A percentile compares a stretch with the other conserved stretches of the same genome.
Conservation (phyloP, 257 asterid species). For the Nicotiana undulata region DNA sequence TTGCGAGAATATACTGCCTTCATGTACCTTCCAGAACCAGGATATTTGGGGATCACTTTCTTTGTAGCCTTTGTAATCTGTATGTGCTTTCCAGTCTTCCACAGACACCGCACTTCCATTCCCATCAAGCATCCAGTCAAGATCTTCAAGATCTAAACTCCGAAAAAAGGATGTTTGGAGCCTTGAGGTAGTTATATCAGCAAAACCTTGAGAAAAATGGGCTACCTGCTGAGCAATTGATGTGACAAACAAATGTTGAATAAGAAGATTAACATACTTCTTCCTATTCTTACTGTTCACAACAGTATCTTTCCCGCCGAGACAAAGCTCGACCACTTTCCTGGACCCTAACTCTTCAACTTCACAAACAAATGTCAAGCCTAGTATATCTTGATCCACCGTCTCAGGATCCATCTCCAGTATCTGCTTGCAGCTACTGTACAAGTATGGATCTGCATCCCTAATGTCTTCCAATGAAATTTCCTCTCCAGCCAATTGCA, state of each 20-base stretch:
- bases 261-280: slow-evolving; percentile 35
- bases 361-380: not conserved
- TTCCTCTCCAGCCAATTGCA: not conserved
- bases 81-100: not conserved
- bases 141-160: slow-evolving; percentile 64
- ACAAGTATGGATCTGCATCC: not conserved
- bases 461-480: not conserved
- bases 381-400: slow-evolving; percentile 69
- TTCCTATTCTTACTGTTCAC: slow-evolving; percentile 70
- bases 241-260: slow-evolving; percentile 32
- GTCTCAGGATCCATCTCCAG: slow-evolving; percentile 44
- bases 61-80: not conserved
- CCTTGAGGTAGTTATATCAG: slow-evolving; percentile 29
- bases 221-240: slow-evolving; percentile 50
- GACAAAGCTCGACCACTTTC: slow-evolving; percentile 59
- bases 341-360: slow-evolving; percentile 33
- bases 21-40: slow-evolving; percentile 92
- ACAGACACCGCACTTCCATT: not conserved
- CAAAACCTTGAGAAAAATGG: slow-evolving; percentile 57
- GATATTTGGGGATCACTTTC: slow-evolving; percentile 14
- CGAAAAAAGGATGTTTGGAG: slow-evolving; percentile 46
- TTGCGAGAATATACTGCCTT: not conserved
- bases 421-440: not conserved
- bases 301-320: slow-evolving; percentile 39
- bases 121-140: slow-evolving; percentile 54